Base-by-base conservation (phyloP, 345 rosid species). In the Salix dunnii region DNA sequence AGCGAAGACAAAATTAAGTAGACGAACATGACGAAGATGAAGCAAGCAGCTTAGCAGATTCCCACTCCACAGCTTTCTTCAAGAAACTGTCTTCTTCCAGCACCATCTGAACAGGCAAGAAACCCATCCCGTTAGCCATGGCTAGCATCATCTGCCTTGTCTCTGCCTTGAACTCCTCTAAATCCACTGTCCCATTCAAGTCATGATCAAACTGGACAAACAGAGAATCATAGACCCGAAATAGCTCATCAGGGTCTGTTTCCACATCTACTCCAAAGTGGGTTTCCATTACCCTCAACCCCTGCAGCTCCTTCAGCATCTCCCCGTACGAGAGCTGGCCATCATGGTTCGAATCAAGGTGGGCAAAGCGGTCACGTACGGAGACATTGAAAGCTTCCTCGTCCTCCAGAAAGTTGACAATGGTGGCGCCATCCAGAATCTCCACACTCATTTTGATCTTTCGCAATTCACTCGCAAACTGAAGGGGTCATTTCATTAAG, bases 71-170 rank as follows among this genome's bases (percentile, higher is more conserved):
- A 4, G 92, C 92, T 23, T 83, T 84, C 79, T 61, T 84, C 81
- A 89, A 38, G 63, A 87, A 67, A 70, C 88, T 79, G 31, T 85
- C 89, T 67, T 86, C 82, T 79, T 89, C 90, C 12, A 85, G 80
- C 46, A 77, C 82, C 90, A 86, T 89, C 63, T 84, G 87, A 38
- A 84, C 73, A 2, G 93, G 85, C 83, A 85, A 74, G 81, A 86
- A 86, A 13, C 90, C 87, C 49, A 89, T 48, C 20, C 86, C 90
- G 21, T 55, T 79, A 11, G 89, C 88, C 86, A 87, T 83, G 20
- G 88, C 88, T 13, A 85, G 76, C 90, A 84, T 76, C 83, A 86
- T 86, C 33, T 70, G 64, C 81, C 80, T 82, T 3, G 82, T 87
- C 85, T 87, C 88, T 11, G 75, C 70, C 86, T 72, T 84, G 74